Evolutionary conservation across 805 yeast genomes (phyloP).

Genomic region (Candida oleophila): DNA sequence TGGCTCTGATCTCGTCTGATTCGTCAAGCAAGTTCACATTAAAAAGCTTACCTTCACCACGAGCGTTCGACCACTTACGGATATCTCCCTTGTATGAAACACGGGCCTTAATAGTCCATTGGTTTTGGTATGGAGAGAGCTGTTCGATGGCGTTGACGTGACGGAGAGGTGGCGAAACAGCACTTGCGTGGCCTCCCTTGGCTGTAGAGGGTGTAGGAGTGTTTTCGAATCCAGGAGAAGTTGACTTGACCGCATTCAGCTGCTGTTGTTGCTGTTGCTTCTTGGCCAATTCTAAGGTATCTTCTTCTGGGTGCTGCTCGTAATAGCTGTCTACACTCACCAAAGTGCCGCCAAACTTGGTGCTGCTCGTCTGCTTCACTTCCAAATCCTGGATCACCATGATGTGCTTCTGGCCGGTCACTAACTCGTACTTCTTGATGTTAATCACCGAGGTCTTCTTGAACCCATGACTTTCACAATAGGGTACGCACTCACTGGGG

Average conservation of each 20-base stretch:
- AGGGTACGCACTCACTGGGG: conserved; percentile 43
- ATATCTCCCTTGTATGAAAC: conserved; percentile 85
- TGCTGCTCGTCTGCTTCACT: conserved; percentile 36
- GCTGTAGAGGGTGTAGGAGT: conserved; percentile 17
- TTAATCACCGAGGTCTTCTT: conserved; percentile 44
- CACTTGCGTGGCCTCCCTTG: conserved; percentile 8
- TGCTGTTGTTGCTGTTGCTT: conserved; percentile 7
- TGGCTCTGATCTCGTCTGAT: conserved; percentile 93
- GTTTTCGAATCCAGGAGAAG: conserved; percentile 12
- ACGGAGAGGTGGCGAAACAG: conserved; percentile 8
- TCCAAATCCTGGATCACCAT: conserved; percentile 48
- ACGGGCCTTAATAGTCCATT: conserved; percentile 92
- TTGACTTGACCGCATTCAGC: conserved; percentile 2
- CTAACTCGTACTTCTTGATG: conserved; percentile 40
- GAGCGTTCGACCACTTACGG: conserved; percentile 81
- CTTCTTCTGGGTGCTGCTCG: conserved; percentile 57
- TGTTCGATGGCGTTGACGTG: conserved; percentile 76
- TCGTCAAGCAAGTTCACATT: conserved; percentile 87
- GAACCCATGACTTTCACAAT: conserved; percentile 40
- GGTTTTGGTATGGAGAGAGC: conserved; percentile 84
- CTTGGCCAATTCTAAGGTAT: conserved; percentile 22
- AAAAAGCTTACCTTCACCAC: conserved; percentile 89
- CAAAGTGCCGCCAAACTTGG: conserved; percentile 36
- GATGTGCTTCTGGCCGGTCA: conserved; percentile 50
- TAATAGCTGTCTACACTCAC: conserved; percentile 57